These are phyloP conservation scores for Linum trigynum DNA, from an alignment of 345 rosid species.

Conservation along the genomic window DNA sequence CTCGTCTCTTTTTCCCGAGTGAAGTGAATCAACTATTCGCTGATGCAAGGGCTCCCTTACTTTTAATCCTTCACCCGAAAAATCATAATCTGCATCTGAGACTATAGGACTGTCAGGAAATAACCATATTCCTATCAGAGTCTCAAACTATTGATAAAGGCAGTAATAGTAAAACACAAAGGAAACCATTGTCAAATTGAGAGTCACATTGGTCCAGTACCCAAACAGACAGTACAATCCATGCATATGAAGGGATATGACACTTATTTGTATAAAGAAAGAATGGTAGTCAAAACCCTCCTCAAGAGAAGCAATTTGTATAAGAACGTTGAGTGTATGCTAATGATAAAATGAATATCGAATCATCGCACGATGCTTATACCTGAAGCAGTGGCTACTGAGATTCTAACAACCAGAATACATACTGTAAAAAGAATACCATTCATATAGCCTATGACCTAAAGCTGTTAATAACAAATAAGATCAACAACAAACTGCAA, in stretches of 20 bases:
- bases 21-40: slow-evolving; percentile 60
- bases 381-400: not conserved
- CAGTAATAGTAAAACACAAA: not conserved
- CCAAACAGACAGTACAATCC: too few species aligned
- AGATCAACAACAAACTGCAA: not conserved
- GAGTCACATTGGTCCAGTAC: too few species aligned
- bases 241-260: too few species aligned
- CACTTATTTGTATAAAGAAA: too few species aligned
- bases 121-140: not conserved
- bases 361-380: not conserved
- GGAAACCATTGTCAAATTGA: too few species aligned
- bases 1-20: slow-evolving; percentile 44
- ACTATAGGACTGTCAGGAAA: not conserved
- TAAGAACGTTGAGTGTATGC: too few species aligned
- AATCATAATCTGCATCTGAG: slow-evolving; percentile 25
- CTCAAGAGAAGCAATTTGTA: too few species aligned
- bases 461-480: not conserved
- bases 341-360: not conserved
- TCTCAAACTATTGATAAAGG: too few species aligned
- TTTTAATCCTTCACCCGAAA: slow-evolving; percentile 20
- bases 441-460: not conserved
- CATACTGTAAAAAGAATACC: not conserved
- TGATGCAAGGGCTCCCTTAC: slow-evolving; percentile 24
- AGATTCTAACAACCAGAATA: not conserved
- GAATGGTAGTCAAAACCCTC: too few species aligned